Conservation (phyloP, 257 asterid genomes). For the Lantana camara region DNA sequence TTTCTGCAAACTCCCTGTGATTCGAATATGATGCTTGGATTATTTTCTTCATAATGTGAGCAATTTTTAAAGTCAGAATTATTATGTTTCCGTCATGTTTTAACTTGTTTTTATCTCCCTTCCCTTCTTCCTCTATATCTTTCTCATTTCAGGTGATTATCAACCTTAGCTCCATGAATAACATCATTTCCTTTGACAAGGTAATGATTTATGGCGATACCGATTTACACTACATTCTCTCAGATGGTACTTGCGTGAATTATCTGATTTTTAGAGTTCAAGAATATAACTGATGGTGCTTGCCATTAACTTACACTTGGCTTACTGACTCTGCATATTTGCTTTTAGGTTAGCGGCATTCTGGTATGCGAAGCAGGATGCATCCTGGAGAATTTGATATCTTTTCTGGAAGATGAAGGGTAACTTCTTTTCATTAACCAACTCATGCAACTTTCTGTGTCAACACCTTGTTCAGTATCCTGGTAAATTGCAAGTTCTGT, state of each 20-base stretch:
- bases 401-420: conserved; percentile 92
- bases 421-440: conserved; percentile 30
- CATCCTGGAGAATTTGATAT: conserved; percentile 91
- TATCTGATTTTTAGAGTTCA: neutral
- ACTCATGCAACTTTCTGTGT: conserved; percentile 13
- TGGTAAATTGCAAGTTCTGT: neutral
- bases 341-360: conserved; percentile 74
- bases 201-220: conserved; percentile 38
- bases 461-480: conserved; percentile 24
- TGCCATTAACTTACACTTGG: conserved; percentile 15
- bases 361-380: conserved; percentile 99
- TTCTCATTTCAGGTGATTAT: conserved; percentile 69
- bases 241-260: conserved; percentile 21
- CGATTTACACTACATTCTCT: conserved; percentile 10
- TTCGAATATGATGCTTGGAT: conserved; percentile 3
- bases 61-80: conserved; percentile 7
- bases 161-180: conserved; percentile 77
- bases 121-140: conserved; percentile 24
- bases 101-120: conserved; percentile 16
- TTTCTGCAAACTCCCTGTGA: neutral
- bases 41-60: neutral
- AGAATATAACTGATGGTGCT: neutral
- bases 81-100: conserved; percentile 23
- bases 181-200: conserved; percentile 83
- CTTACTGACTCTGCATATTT: conserved; percentile 33